These are phyloP conservation scores for Fusarium pseudograminearum DNA, from an alignment of 2,329 filamentous ascomycete species.

Conservation along the genomic window DNA sequence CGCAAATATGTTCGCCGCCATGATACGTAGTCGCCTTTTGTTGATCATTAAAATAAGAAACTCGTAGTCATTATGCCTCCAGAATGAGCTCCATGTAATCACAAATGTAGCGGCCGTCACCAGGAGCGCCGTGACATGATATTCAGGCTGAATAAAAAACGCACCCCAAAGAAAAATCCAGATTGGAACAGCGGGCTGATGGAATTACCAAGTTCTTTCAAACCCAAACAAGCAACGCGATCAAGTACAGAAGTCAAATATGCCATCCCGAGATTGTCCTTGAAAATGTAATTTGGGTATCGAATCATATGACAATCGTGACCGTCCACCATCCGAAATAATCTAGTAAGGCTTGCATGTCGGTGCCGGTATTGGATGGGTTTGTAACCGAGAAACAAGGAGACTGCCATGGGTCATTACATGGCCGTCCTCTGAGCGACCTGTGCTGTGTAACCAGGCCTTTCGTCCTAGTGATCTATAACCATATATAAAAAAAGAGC, in stretches of 20 bases:
- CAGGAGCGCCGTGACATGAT: not conserved
- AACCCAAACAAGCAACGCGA: slow-evolving; percentile 10
- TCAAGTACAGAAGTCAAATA: slow-evolving; percentile 29
- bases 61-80: not conserved
- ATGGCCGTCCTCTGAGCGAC: slow-evolving; percentile 32
- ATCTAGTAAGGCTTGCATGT: slow-evolving; percentile 21
- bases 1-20: slow-evolving; percentile 12
- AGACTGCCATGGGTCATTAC: slow-evolving; percentile 18
- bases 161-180: slow-evolving; percentile 1
- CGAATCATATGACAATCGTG: slow-evolving; percentile 27
- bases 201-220: not conserved
- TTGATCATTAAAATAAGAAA: slow-evolving; percentile 31
- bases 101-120: not conserved
- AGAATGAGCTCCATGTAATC: not conserved
- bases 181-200: slow-evolving; percentile 1
- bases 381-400: slow-evolving; percentile 21
- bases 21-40: slow-evolving; percentile 34
- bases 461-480: slow-evolving; percentile 42
- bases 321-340: slow-evolving; percentile 24
- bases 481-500: slow-evolving; percentile 26
- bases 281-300: slow-evolving; percentile 40
- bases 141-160: not conserved
- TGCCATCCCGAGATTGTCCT: slow-evolving; percentile 27
- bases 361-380: slow-evolving; percentile 12
- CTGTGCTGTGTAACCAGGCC: slow-evolving; percentile 51